Evolutionary conservation across 108 stramenopile species (phyloP), one percentile per base, ranked within the genome.

Genomic region (Stephanodiscus triporus): DNA sequence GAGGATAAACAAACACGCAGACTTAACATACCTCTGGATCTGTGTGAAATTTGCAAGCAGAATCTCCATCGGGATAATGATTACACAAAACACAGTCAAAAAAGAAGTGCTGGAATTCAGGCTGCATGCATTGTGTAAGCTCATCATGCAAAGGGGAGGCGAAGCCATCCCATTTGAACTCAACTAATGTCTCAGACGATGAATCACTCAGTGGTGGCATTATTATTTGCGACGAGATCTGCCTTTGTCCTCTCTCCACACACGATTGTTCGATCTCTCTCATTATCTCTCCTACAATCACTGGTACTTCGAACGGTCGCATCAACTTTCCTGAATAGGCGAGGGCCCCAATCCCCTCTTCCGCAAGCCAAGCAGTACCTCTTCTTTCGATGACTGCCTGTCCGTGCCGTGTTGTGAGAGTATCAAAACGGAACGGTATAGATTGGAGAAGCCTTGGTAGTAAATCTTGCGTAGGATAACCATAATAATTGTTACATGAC

Each of bases 31-130:
- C 53, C 26, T 90, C 89, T 6, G 89, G 89, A 69, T 90, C 89
- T 16, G 87, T 90, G 48, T 90, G 89, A 51, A 83, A 90, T 64
- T 87, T 90, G 60, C 89, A 90, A 2, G 85, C 87, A 9, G 84
- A 49, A n/a, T 86, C 77, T 6, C 73, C 87, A 77, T 86, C 77
- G 5, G 87, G 86, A 70, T 90, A 90, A 73, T 85, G 84, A 71
- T 90, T 90, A 73, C 87, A 87, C 9, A 90, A 70, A n/a, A 85
- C 85, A 59, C 89, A 90, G 64, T 90, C 89, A 74, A 90, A 90
- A 65, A 86, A 87, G 20, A 66, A 37, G 26, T 29, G 38, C 30
- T 66, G 55, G 20, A 54, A 22, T n/a, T 51, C 56, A 51, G 16
- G 42, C n/a, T 76, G 50, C 37, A 72, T 36, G 64, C 49, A 66